Base-by-base conservation (phyloP, 768 basidiomycete genomes). In the Pulveroboletus sp. region DNA sequence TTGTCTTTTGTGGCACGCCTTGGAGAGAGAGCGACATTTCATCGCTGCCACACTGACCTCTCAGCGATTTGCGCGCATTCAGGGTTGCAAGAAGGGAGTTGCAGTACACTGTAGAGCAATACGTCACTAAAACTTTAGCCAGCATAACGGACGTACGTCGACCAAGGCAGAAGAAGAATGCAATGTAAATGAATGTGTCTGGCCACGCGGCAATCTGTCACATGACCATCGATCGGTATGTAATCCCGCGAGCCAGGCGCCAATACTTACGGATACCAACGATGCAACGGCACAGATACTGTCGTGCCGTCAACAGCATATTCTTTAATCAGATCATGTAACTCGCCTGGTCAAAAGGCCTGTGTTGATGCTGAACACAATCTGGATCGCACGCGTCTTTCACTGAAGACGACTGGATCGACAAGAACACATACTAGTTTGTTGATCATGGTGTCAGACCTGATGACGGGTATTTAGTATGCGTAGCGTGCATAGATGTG, bases 81-180 rank as follows among this genome's bases (percentile, higher is more conserved):
- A 82, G 71, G 1, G 80, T 82, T 0, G 81, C 80, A 15, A 83
- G 73, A 21, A 83, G 74, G 1, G 80, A 79, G 57, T 83, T 83
- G 35, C 79, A 76, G 55, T 83, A 83, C 1, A 83, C 81, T 83
- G 41, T 9, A 3, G 9, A 27, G 5, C 14, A 15, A 12, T 4
- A 6, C 0, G 2, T 60, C 17, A 48, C 17, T 5, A 6, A 6
- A 12, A 7, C 11, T 11, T 26, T 5, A 14, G 15, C 0, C 3
- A 7, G 14, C 2, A 15, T 7, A 8, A 39, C 21, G 3, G 10
- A 75, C 81, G 57, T 58, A 83, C 82, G 62, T 46, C 82, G 74
- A 28, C 82, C 81, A 27, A 83, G 73, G 60, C 77, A 81, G 57
- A 84, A 83, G 62, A 76, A 83, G 66, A 83, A 84, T 2, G 76